Conservation (phyloP, 176 grass and related monocot species). For the Alloteropsis semialata region DNA sequence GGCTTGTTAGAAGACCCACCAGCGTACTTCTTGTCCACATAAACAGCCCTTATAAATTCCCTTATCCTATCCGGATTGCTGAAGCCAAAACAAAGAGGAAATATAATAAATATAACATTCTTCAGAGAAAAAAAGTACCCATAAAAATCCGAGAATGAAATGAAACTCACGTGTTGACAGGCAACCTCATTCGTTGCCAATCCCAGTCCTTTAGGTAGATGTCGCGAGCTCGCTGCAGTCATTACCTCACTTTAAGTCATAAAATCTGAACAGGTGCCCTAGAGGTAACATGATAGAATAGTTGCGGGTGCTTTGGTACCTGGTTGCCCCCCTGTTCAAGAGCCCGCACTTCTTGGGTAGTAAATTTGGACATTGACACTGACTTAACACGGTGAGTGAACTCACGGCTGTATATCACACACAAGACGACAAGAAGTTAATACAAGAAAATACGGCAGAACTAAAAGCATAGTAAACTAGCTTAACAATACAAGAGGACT, state of each 20-base stretch:
- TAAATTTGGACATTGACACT: constrained; percentile 94
- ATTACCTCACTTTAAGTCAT: constrained; percentile 23
- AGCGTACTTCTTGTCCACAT: constrained; percentile 97
- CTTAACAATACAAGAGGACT: background rate
- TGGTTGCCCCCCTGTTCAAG: constrained; percentile 96
- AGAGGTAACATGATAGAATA: background rate
- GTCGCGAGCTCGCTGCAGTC: constrained; percentile 72
- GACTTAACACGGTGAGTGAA: constrained; percentile 99
- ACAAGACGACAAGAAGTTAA: background rate
- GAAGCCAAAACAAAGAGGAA: constrained; percentile 21
- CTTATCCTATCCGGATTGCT: constrained; percentile 94
- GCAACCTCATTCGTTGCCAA: constrained; percentile 92
- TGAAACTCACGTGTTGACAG: constrained; percentile 67
- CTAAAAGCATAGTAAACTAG: background rate
- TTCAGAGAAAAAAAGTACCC: background rate
- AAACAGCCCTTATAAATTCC: constrained; percentile 95
- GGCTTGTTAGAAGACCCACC: constrained; percentile 47
- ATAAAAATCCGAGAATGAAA: constrained; percentile 5
- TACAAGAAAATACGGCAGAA: constrained; percentile 8
- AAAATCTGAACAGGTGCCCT: constrained; percentile 1
- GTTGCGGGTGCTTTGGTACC: constrained; percentile 46
- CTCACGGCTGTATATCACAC: constrained; percentile 61
- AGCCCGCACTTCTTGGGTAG: constrained; percentile 75
- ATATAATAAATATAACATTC: constrained; percentile 22
- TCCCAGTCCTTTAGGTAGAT: constrained; percentile 91